Conservation (phyloP, 441 rosid species). For the Mallotus repandus region DNA sequence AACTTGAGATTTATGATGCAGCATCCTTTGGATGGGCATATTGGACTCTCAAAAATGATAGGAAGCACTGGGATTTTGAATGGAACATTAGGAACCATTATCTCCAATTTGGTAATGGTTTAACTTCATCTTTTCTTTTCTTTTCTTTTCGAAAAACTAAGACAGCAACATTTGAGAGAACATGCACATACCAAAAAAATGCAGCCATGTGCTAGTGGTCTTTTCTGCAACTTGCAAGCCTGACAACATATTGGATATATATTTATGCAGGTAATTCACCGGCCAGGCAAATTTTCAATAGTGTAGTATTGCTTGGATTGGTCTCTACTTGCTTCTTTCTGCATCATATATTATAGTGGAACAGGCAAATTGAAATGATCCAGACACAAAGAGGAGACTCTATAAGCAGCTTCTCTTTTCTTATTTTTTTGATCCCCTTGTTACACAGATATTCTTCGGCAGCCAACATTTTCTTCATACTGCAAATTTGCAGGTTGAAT, state of each 20-base stretch:
- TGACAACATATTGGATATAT: slow-evolving; percentile 8
- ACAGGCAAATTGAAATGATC: not conserved
- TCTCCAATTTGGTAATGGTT: slow-evolving; percentile 54
- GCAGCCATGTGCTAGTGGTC: not conserved
- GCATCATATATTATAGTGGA: slow-evolving; percentile 30
- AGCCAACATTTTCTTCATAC: slow-evolving; percentile 20
- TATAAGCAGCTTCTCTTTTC: not conserved
- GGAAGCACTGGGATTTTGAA: slow-evolving; percentile 80
- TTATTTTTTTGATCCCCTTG: no score
- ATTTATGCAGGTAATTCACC: slow-evolving; percentile 45
- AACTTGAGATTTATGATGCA: slow-evolving; percentile 54
- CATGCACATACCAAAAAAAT: not conserved
- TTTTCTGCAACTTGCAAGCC: not conserved
- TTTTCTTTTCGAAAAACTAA: not conserved
- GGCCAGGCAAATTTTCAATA: slow-evolving; percentile 25
- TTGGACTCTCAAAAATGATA: slow-evolving; percentile 72
- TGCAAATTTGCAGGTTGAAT: slow-evolving; percentile 18
- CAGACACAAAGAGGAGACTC: slow-evolving; percentile 18
- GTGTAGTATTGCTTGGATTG: slow-evolving; percentile 28
- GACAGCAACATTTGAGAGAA: no score
- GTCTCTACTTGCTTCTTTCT: slow-evolving; percentile 32
- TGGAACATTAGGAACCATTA: slow-evolving; percentile 65
- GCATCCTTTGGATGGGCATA: slow-evolving; percentile 87
- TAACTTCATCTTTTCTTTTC: not conserved
- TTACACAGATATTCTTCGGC: not conserved